Percentiles rank a stretch among this genome's conserved stretches.
Conservation (phyloP, 495 filamentous ascomycete genomes). For the Aspergillus saccharolyticus region DNA sequence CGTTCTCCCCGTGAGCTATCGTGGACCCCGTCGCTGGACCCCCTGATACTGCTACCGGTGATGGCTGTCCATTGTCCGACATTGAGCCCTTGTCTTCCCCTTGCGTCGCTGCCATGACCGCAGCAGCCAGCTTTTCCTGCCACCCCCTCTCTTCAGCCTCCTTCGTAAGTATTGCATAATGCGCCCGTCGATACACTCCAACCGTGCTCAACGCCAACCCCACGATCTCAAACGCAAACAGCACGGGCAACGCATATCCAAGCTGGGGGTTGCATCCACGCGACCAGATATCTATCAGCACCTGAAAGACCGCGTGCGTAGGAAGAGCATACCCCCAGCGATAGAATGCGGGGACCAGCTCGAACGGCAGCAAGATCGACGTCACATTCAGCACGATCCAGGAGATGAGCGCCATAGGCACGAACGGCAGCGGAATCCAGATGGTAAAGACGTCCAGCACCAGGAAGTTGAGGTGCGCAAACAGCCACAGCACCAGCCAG, state of each 20-base stretch:
- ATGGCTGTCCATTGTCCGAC: neutral
- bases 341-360: conserved; percentile 43
- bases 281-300: conserved; percentile 29
- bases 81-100: conserved; percentile 12
- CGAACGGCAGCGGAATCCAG: conserved; percentile 35
- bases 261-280: conserved; percentile 11
- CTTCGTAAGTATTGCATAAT: conserved; percentile 32
- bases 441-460: conserved; percentile 43
- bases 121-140: conserved; percentile 23
- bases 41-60: neutral
- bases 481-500: conserved; percentile 50
- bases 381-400: conserved; percentile 48
- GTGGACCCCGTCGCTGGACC: neutral
- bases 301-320: conserved; percentile 40
- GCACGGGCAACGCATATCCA: conserved; percentile 2
- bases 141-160: conserved; percentile 25
- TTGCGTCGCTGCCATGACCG: conserved; percentile 14
- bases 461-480: conserved; percentile 47
- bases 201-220: conserved; percentile 24
- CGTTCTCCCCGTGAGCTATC: neutral
- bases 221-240: conserved; percentile 26
- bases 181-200: conserved; percentile 38
- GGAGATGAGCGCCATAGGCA: conserved; percentile 44
- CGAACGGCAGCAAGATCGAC: conserved; percentile 44
- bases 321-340: conserved; percentile 44